Base-by-base conservation (phyloP, 495 filamentous ascomycete genomes). In the Penicillium longicatenatum region DNA sequence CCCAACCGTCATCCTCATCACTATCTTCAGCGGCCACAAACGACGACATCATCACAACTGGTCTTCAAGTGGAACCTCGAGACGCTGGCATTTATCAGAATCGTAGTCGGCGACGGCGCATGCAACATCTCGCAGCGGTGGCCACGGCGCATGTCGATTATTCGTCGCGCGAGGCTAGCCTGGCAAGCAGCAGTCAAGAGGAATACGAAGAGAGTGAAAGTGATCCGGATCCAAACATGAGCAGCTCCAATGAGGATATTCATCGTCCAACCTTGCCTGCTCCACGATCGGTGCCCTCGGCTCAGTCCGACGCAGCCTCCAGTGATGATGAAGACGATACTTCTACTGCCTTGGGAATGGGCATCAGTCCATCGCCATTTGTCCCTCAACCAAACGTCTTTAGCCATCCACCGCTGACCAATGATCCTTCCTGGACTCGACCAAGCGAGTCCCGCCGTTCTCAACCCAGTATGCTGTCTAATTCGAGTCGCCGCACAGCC, bases 361-460 rank as follows among this genome's bases (percentile, higher is more conserved):
- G 78, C 6, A 79, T 74, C 20, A 85, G 72, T 64, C 78, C 80
- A 12, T 77, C 82, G 1, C 78, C 77, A 16, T 96, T 96, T 68
- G 86, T 90, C 21, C 92, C 92, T 0, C 91, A 94, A 67, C 92
- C 92, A 4, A 94, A 95, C 60, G 90, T 89, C 30, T 96, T 96
- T 71, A 90, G 91, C 0, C 91, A 96, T 64, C 92, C 92, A 4
- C 90, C 88, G 9, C 79, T 79, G 7, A 81, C 84, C 29, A 74
- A 82, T 19, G 74, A 80, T 75, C 70, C 68, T 37, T 73, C 79
- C 54, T 72, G 79, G 72, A 67, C 78, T 73, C 69, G 83, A 65
- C 50, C 66, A 62, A 72, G 65, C 68, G 81, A 60, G 49, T 70
- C 63, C 47, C 79, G 61, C 62, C 80, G 65, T 62, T 76, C 73